A percentile compares a stretch with the other conserved stretches of the same genome.
Evolutionary conservation across 805 yeast species (phyloP).

Genomic region (Kodamaea neixiangensis): DNA sequence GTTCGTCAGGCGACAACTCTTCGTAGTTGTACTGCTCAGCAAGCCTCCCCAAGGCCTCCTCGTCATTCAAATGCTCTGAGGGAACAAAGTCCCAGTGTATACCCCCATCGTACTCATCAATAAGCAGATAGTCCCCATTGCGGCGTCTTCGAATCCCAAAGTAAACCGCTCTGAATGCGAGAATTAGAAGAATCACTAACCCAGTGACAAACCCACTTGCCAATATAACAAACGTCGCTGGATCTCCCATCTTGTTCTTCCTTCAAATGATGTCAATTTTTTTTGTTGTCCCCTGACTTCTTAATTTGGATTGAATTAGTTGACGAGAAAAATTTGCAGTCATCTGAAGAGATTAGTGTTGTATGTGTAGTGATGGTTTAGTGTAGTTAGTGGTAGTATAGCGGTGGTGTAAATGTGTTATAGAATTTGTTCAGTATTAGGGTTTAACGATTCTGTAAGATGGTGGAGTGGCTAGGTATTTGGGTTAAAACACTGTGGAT

Average conservation of each 20-base stretch:
- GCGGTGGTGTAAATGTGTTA: neutral
- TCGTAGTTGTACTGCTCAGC: constrained; percentile 40
- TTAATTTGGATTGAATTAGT: neutral
- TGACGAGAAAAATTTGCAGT: constrained; percentile 4
- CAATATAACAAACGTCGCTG: constrained; percentile 2
- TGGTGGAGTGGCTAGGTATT: no score
- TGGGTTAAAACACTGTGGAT: no score
- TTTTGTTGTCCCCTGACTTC: constrained; percentile 2
- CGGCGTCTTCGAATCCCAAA: constrained; percentile 5
- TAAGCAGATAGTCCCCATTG: constrained; percentile 10
- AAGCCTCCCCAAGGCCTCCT: constrained; percentile 34
- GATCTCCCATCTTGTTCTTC: neutral
- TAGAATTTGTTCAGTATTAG: neutral
- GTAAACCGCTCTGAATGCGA: neutral
- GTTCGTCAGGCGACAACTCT: constrained; percentile 43
- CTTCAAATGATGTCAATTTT: neutral
- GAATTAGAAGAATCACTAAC: neutral
- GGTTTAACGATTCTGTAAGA: no score
- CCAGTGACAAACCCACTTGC: constrained; percentile 2
- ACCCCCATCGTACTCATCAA: constrained; percentile 11
- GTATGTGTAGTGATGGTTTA: neutral
- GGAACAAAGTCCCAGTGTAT: constrained; percentile 22
- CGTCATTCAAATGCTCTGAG: constrained; percentile 41
- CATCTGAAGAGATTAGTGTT: neutral
- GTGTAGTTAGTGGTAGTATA: no score